Evolutionary conservation across 148 eudicot genomes (phyloP), one percentile per base, ranked within the genome.

Genomic region (Gaultheria prostrata): DNA sequence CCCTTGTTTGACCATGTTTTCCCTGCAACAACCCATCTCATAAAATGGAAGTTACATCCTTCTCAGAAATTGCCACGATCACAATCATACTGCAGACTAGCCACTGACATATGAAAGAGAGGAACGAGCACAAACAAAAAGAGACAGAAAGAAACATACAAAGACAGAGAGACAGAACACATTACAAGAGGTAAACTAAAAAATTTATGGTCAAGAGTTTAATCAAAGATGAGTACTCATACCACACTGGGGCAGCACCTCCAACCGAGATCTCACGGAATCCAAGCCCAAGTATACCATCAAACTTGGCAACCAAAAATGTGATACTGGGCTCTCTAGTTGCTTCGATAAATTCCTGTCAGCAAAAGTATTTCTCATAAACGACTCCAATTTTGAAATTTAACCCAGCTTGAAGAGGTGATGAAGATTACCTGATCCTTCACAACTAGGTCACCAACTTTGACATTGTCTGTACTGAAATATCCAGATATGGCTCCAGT

Each of bases 251-350:
- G 69, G 89, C 93, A 72, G 98, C 84, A 81, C 89, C 87, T 33
- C 99, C 99, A 30, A 92, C 98, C 53, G 99, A 88, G 56, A 97
- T 97, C 83, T 95, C 98, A 61, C 83, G 92, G 85, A 95, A 95
- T 33, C 98, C 99, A 51, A 97, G 92, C 80, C 99, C 99, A 77
- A 97, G 90, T 70, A 97, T 95, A 43, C 99, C 99, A 83, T 97
- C 99, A 89, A 97, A 97, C 83, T 94, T 94, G 80, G 96, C 98
- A 74, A 88, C 90, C 90, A 97, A 28, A 81, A 97, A 97, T 69
- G 98, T 93, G 50, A 90, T 56, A 86, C 99, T 83, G 11, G 99
- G 94, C 89, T 97, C 99, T 28, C 83, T 89, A 39, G 98, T 94
- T 77, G 99, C 96, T 90, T 97, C 99, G n/a, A 97, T 97, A 80